A percentile compares a stretch with the other conserved stretches of the same genome.
Evolutionary conservation across 306 rosid species (phyloP).

Genomic region (Inga laurina): DNA sequence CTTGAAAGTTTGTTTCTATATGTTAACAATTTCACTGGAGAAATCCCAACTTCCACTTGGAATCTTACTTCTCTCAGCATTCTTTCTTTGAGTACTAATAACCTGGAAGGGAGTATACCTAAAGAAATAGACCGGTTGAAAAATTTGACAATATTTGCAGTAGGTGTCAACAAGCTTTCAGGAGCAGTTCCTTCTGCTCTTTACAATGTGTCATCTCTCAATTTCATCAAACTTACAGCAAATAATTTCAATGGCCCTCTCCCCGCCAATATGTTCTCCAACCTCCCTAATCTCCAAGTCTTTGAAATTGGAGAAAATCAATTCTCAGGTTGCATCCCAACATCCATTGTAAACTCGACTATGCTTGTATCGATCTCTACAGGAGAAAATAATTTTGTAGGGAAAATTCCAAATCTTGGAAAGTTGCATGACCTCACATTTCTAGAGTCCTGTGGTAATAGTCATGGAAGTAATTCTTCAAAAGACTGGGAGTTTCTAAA

Average conservation of each 20-base stretch:
- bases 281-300: not conserved
- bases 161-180: not conserved
- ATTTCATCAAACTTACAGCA: fast-evolving
- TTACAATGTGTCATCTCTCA: not conserved
- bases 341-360: not conserved
- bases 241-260: not conserved
- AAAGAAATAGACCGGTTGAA: not conserved
- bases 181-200: not conserved
- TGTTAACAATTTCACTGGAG: too few species aligned
- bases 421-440: not conserved
- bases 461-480: not conserved
- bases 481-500: not conserved
- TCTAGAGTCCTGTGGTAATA: not conserved
- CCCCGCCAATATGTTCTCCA: not conserved
- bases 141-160: not conserved
- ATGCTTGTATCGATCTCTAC: not conserved
- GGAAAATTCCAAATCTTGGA: not conserved
- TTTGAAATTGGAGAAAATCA: not conserved
- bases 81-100: not conserved
- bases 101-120: not conserved
- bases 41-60: not conserved
- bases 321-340: not conserved
- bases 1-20: too few species aligned
- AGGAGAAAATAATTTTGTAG: not conserved
- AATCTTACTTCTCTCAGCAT: not conserved